Evolutionary conservation across 352 stramenopile genomes (phyloP), one percentile per base, ranked within the genome.

Genomic region (Saprolegnia parasitica): DNA sequence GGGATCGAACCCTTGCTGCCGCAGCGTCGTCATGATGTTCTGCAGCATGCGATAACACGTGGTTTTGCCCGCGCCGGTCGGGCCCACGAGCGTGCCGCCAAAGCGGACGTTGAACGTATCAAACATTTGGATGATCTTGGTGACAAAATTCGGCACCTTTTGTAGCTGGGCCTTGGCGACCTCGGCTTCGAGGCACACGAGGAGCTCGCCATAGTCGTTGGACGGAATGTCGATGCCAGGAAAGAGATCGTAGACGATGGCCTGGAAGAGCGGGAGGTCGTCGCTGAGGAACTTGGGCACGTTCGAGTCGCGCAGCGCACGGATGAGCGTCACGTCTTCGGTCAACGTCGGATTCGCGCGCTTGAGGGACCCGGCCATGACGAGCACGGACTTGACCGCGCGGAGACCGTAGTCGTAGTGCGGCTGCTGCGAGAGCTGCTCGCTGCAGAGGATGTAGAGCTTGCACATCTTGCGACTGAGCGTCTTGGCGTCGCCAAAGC

Each of bases 401-500:
- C 93, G 79, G 47, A 98, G 68, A 8, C 93, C 94, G 71, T 98
- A 98, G 76, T 98, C 93, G 71, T 98, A 98, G 74, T 98, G 94
- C 21, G 93, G 86, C 72, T 98, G 92, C 54, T 87, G 96, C 8
- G 91, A 98, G 16, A 99, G 85, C 72, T 98, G 87, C 60, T 98
- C 88, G 18, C 87, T 93, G 52, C 91, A 98, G 21, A 99, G 76
- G 42, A 96, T 94, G 80, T 87, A 98, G 82, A 77, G 97, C 76
- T 76, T 97, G 88, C 96, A 97, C 74, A 98, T 97, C 71, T 99
- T 99, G 20, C 95, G 87, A 15, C 96, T 97, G 16, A 99, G 77
- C n/a, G 88, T 89, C 15, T 93, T 83, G 10, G 94, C 95, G 46
- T 97, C 94, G 29, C 90, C 90, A 71, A 99, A 99, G 6, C 96